Evolutionary conservation across 192 early-diverging fungal species (phyloP).

Genomic region (Backusella circina): DNA sequence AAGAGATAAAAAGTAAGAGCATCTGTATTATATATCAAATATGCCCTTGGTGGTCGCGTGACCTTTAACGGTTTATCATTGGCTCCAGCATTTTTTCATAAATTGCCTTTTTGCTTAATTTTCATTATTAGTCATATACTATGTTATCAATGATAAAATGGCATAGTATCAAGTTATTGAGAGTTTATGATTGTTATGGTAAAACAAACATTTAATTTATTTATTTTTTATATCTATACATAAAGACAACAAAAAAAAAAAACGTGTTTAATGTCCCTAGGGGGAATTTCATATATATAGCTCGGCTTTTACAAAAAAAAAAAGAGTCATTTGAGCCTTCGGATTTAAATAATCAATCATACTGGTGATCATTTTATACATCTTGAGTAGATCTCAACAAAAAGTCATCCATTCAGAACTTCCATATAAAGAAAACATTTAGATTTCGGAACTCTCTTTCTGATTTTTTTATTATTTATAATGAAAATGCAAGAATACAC

Average conservation of each 20-base stretch:
- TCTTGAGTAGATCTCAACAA: background rate
- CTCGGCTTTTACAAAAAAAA: background rate
- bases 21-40: background rate
- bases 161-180: background rate
- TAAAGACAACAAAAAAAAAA: background rate
- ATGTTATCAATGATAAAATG: background rate
- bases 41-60: background rate
- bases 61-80: background rate
- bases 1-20: background rate
- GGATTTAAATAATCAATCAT: background rate
- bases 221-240: too few species aligned
- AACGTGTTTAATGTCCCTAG: background rate
- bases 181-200: background rate
- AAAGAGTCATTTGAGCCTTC: background rate
- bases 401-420: background rate
- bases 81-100: background rate
- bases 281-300: background rate
- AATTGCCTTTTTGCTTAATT: background rate
- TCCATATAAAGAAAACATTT: background rate
- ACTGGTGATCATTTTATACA: background rate
- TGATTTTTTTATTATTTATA: too few species aligned
- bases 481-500: background rate
- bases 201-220: background rate
- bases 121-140: background rate
- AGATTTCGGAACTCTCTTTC: background rate